phyloP scores from a whole-genome alignment of 106 monocot species.

The Triglochin maritima region DNA sequence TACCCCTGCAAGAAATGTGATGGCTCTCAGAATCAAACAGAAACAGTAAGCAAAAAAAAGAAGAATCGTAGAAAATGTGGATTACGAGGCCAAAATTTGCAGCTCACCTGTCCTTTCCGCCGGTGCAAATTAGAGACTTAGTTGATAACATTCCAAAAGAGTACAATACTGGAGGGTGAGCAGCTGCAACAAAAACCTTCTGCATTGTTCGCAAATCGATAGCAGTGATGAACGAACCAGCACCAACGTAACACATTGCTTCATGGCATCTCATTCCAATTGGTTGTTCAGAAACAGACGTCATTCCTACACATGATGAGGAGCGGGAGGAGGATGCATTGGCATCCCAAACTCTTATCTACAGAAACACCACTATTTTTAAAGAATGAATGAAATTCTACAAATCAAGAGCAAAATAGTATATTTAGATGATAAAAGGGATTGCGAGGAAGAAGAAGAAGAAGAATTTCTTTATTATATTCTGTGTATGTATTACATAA shows the following conservation, averaged over 20 bases:
- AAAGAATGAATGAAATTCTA: not conserved
- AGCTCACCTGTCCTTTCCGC: slow-evolving; percentile 52
- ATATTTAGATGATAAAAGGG: not conserved
- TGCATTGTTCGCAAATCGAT: slow-evolving; percentile 71
- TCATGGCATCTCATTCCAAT: slow-evolving; percentile 61
- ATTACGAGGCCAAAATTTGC: no score
- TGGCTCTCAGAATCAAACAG: not conserved
- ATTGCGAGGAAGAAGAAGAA: not conserved
- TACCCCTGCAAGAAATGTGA: slow-evolving; percentile 25
- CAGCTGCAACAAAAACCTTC: slow-evolving; percentile 27
- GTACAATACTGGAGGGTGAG: slow-evolving; percentile 29
- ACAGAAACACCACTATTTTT: slow-evolving; percentile 5
- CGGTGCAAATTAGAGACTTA: slow-evolving; percentile 62
- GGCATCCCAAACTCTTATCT: slow-evolving; percentile 75
- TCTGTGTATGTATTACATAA: no score
- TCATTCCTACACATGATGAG: slow-evolving; percentile 74
- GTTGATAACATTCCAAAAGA: slow-evolving; percentile 56
- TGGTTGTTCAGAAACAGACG: slow-evolving; percentile 37
- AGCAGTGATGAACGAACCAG: slow-evolving; percentile 42
- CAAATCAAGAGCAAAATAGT: not conserved
- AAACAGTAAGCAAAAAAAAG: not conserved
- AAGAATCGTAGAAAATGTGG: not conserved
- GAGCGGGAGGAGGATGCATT: slow-evolving; percentile 29
- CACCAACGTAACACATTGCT: slow-evolving; percentile 53
- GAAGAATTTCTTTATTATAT: no score